phyloP scores from a whole-genome alignment of 148 eudicot species.

The Fallopia convolvulus region DNA sequence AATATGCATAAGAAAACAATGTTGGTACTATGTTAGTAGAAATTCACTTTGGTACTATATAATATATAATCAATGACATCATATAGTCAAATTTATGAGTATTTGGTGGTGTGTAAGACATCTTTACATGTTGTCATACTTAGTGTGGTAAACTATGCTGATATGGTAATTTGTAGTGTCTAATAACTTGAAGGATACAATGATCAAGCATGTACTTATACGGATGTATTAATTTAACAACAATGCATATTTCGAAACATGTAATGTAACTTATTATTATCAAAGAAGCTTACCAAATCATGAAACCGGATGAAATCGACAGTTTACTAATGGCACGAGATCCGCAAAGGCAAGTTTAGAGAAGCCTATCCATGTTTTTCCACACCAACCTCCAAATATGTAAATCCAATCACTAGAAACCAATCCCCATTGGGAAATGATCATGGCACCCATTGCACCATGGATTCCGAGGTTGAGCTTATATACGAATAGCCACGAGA shows the following conservation, averaged over 20 bases:
- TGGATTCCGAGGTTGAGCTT: background rate
- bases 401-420: background rate
- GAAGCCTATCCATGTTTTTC: background rate
- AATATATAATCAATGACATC: background rate
- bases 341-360: background rate
- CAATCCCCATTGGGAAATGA: background rate
- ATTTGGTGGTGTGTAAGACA: too few relatives aligned
- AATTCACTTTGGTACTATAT: background rate
- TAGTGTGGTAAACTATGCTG: too few relatives aligned
- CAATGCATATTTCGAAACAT: background rate
- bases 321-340: background rate
- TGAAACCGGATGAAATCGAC: background rate
- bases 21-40: background rate
- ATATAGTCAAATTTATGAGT: background rate
- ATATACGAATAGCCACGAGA: slow-evolving; percentile 36
- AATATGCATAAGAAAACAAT: background rate
- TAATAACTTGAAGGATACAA: too few relatives aligned
- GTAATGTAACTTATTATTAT: slow-evolving; percentile 43
- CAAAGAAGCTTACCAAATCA: slow-evolving; percentile 13
- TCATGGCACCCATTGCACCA: slow-evolving; percentile 8
- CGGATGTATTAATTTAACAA: too few relatives aligned
- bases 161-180: too few relatives aligned
- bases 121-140: too few relatives aligned
- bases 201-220: too few relatives aligned
- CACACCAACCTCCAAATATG: slow-evolving; percentile 10